phyloP scores from a whole-genome alignment of 257 asterid genomes.

The Nicotiana attenuata region DNA sequence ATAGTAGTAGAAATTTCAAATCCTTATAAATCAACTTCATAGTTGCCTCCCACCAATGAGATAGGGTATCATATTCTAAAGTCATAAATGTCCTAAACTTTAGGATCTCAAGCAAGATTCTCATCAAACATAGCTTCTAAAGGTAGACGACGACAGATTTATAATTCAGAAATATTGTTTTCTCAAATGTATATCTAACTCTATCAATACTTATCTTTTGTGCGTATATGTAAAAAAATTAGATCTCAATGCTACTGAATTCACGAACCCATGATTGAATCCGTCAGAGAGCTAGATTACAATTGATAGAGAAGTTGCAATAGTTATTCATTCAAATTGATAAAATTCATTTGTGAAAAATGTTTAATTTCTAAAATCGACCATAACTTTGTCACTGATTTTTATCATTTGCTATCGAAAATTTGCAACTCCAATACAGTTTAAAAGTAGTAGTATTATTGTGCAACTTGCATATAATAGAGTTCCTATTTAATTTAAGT shows the following conservation, averaged over 20 bases:
- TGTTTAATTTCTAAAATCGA: neutral
- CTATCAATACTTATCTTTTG: neutral
- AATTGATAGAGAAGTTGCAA: too few species aligned
- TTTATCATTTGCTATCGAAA: neutral
- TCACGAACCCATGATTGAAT: neutral
- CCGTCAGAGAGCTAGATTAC: too few species aligned
- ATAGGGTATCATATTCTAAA: neutral
- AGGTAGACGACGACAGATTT: neutral
- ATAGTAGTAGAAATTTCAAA: neutral
- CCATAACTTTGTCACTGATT: neutral
- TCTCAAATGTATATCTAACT: neutral
- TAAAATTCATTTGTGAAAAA: neutral
- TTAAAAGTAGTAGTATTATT: neutral
- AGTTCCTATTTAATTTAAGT: neutral
- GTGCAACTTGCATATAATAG: neutral
- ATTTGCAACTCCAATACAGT: neutral
- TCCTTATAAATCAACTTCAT: neutral
- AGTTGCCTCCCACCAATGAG: neutral
- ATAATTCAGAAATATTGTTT: neutral
- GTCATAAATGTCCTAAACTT: neutral
- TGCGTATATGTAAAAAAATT: too few species aligned
- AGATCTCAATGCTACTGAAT: too few species aligned
- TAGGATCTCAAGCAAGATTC: neutral
- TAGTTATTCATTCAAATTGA: too few species aligned
- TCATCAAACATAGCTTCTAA: neutral